Evolutionary conservation across 1,284 basidiomycete species (phyloP).

Genomic region (Moesziomyces globuligerus): DNA sequence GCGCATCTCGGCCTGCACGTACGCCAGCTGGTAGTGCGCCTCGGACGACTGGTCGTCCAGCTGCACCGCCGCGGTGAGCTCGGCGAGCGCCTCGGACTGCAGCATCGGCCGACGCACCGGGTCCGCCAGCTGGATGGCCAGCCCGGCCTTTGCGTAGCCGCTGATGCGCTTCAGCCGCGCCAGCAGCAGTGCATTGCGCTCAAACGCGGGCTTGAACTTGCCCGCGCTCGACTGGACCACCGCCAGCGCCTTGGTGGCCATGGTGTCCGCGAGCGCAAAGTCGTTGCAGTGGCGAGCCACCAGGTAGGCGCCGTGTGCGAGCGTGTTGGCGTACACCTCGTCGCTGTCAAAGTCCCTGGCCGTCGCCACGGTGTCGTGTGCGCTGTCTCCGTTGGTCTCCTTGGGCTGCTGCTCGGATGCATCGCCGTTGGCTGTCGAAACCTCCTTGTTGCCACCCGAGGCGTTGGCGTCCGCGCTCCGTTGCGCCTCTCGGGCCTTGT

Average conservation of each 20-base stretch:
- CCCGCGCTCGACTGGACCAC: constrained; percentile 32
- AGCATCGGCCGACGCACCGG: constrained; percentile 31
- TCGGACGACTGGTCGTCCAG: constrained; percentile 73
- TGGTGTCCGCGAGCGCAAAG: constrained; percentile 42
- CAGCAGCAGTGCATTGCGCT: constrained; percentile 20
- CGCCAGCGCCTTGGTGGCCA: constrained; percentile 46
- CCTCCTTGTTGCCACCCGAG: constrained; percentile 9
- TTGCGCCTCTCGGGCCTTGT: constrained; percentile 59
- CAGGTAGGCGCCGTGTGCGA: constrained; percentile 56
- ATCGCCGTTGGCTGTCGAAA: constrained; percentile 12
- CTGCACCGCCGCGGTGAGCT: constrained; percentile 73
- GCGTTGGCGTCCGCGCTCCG: constrained; percentile 17
- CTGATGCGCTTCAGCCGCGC: constrained; percentile 48
- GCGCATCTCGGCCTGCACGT: constrained; percentile 74
- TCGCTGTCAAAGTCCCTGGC: constrained; percentile 49
- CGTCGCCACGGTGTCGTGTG: constrained; percentile 9
- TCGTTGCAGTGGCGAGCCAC: constrained; percentile 45
- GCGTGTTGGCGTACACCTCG: constrained; percentile 46
- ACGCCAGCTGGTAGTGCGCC: constrained; percentile 72
- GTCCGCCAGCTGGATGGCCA: constrained; percentile 42
- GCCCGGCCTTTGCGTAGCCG: constrained; percentile 43
- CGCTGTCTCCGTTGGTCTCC: constrained; percentile 10
- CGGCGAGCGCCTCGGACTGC: constrained; percentile 49
- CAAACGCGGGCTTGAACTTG: constrained; percentile 31
- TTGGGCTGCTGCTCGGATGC: constrained; percentile 9